Evolutionary conservation across 305 asterid species (phyloP).

Genomic region (Plantago coronopus): DNA sequence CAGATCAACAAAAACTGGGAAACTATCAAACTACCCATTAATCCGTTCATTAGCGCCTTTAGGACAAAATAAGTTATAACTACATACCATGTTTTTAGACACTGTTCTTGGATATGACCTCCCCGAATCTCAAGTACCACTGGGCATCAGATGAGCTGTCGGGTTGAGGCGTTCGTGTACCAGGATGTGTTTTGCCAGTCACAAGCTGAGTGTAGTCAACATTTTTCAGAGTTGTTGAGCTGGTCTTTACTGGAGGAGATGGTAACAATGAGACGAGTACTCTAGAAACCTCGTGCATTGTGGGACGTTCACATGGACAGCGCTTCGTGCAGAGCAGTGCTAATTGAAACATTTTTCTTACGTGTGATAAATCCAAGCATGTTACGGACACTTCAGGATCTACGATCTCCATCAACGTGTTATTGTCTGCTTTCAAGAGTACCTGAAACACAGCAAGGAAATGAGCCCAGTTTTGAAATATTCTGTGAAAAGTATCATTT

Average conservation of each 20-base stretch:
- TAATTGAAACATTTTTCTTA: conserved; percentile 76
- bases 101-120: conserved; percentile 75
- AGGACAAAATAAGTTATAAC: background rate
- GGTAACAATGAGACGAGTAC: conserved; percentile 70
- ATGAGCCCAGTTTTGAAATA: too few relatives aligned
- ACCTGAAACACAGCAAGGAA: conserved; percentile 39
- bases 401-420: conserved; percentile 88
- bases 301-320: conserved; percentile 72
- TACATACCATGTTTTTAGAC: conserved; percentile 25
- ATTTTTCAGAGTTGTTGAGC: conserved; percentile 34
- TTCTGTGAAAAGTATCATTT: too few relatives aligned
- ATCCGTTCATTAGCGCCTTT: background rate
- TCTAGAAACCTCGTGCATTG: conserved; percentile 76
- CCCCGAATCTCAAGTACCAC: conserved; percentile 84
- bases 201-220: conserved; percentile 54
- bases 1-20: background rate
- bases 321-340: conserved; percentile 85
- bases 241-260: conserved; percentile 46
- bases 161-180: conserved; percentile 32
- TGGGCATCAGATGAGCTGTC: conserved; percentile 71
- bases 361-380: conserved; percentile 64
- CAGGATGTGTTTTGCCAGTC: conserved; percentile 41
- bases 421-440: conserved; percentile 68
- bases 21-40: background rate
- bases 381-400: conserved; percentile 89